Percentiles rank a stretch among this genome's conserved stretches.
Conservation (phyloP, 2,329 filamentous ascomycete genomes). For the Cylindrodendrum hubeiense region DNA sequence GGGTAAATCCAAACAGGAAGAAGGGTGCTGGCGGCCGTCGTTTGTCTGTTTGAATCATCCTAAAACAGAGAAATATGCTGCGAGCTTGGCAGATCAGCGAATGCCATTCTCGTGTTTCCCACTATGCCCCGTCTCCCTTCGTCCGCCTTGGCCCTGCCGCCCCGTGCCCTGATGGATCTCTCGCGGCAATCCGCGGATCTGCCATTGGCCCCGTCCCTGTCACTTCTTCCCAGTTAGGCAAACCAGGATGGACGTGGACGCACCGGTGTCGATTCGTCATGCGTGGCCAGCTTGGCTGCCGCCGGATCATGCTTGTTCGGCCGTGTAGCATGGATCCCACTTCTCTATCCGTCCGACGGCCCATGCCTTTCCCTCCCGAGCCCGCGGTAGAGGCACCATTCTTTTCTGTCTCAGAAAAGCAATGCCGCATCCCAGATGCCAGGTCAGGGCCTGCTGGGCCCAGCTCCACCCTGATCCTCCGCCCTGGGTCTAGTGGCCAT, state of each 20-base stretch:
- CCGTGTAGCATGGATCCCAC: background rate
- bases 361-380: background rate
- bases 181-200: background rate
- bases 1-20: background rate
- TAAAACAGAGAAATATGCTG: background rate
- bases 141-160: background rate
- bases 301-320: background rate
- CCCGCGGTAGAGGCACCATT: background rate
- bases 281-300: background rate
- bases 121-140: background rate
- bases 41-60: background rate
- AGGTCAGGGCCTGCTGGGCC: conserved; percentile 18
- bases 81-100: background rate
- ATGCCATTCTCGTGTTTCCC: background rate
- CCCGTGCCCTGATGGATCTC: background rate
- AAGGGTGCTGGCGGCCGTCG: background rate
- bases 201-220: conserved; percentile 14
- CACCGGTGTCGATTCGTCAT: background rate
- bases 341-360: background rate
- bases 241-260: conserved; percentile 10
- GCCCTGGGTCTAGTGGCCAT: conserved; percentile 26
- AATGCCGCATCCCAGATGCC: conserved; percentile 15
- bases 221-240: conserved; percentile 20
- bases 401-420: background rate
- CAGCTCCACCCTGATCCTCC: conserved; percentile 23